Conservation (phyloP, 2,329 filamentous ascomycete species). For the Monilinia laxa region DNA sequence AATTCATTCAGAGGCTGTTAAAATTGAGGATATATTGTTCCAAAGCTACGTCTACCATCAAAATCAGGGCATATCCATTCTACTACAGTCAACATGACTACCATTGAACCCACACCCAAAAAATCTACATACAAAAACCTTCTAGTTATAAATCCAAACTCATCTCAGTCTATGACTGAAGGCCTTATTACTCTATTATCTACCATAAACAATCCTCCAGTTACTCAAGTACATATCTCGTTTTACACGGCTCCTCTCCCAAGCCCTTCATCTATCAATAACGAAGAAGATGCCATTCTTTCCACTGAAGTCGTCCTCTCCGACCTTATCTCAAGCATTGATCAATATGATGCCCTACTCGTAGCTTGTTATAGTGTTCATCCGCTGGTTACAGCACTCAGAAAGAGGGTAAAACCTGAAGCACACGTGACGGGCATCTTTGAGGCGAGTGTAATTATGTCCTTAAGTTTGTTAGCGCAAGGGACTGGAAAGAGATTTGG, state of each 20-base stretch:
- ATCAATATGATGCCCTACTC: constrained; percentile 70
- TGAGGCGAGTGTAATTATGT: constrained; percentile 68
- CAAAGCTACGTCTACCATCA: background rate
- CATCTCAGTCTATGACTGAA: constrained; percentile 68
- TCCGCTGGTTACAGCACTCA: constrained; percentile 66
- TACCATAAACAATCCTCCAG: constrained; percentile 25
- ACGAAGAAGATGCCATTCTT: constrained; percentile 63
- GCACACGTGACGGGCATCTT: constrained; percentile 77
- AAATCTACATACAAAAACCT: constrained; percentile 46
- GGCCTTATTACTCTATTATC: constrained; percentile 55
- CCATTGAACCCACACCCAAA: background rate
- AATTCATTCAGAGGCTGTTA: background rate
- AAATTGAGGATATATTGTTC: background rate
- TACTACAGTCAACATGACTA: constrained; percentile 4
- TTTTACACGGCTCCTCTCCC: constrained; percentile 55
- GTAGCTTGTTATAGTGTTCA: constrained; percentile 89
- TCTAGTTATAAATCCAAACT: constrained; percentile 79
- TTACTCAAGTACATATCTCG: constrained; percentile 34
- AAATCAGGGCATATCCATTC: background rate
- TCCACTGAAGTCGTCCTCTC: constrained; percentile 63
- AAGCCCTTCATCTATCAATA: constrained; percentile 77
- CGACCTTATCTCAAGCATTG: constrained; percentile 48
- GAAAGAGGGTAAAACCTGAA: constrained; percentile 42
- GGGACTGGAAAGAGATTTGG: constrained; percentile 30
- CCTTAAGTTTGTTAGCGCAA: constrained; percentile 43